A percentile compares a stretch with the other conserved stretches of the same genome.
These are phyloP conservation scores for Diplotaxis tenuifolia DNA, from an alignment of 345 rosid genomes.

Conservation along the genomic window DNA sequence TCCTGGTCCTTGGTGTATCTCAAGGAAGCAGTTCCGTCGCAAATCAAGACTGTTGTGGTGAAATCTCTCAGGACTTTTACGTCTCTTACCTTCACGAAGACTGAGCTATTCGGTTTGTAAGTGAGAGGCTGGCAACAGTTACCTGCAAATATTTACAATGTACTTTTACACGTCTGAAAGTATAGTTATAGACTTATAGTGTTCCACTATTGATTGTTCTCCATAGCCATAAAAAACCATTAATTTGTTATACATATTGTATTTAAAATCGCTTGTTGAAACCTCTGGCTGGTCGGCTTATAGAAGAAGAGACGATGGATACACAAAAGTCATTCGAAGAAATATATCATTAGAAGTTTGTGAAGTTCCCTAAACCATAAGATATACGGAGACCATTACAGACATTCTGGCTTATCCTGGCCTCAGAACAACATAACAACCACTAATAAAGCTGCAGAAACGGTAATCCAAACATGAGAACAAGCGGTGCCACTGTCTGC, in stretches of 20 bases:
- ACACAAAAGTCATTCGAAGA: conserved; percentile 6
- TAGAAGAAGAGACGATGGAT: conserved; percentile 3
- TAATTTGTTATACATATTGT: neutral
- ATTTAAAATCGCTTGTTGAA: neutral
- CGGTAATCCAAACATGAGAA: conserved; percentile 18
- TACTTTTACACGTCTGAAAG: neutral
- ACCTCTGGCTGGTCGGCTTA: neutral
- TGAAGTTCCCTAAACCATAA: neutral
- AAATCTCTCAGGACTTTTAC: conserved; percentile 25
- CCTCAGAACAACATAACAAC: conserved; percentile 26
- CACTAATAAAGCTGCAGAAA: conserved; percentile 29
- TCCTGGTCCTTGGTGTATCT: conserved; percentile 76
- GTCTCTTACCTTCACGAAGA: neutral
- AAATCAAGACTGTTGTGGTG: conserved; percentile 65
- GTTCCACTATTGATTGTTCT: neutral
- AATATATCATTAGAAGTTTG: neutral
- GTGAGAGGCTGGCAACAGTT: neutral
- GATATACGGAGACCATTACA: neutral
- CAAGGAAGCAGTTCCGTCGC: conserved; percentile 64
- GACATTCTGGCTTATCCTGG: neutral
- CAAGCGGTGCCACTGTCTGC: neutral
- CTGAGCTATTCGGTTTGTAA: neutral
- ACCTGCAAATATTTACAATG: neutral
- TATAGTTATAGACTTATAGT: conserved; percentile 18
- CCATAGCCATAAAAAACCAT: conserved; percentile 8